Conservation (phyloP, 208 protist genomes). For the Spongospora subterranea region DNA sequence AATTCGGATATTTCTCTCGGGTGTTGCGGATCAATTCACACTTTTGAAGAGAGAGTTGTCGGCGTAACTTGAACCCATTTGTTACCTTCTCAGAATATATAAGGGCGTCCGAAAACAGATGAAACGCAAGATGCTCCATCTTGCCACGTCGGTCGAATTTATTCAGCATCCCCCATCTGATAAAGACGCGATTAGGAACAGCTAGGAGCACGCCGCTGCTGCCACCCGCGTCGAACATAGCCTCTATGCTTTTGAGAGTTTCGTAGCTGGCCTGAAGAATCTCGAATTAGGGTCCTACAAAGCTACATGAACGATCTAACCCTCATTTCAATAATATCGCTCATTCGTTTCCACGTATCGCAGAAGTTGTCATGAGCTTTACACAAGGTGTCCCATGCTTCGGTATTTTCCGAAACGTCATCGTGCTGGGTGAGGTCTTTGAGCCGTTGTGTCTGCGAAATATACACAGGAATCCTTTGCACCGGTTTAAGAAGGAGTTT, state of each 20-base stretch:
- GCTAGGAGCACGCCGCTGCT: slow-evolving; percentile 27
- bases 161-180: slow-evolving; percentile 7
- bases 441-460: neutral
- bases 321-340: slow-evolving; percentile 29
- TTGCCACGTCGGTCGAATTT: slow-evolving; percentile 10
- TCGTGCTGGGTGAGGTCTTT: neutral
- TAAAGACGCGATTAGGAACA: neutral
- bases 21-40: slow-evolving; percentile 10
- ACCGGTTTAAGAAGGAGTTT: neutral
- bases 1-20: neutral
- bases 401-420: neutral
- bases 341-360: slow-evolving; percentile 33
- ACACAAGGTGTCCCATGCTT: neutral
- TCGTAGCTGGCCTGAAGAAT: neutral
- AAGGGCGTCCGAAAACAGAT: slow-evolving; percentile 29
- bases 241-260: neutral
- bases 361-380: neutral
- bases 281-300: neutral
- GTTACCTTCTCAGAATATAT: slow-evolving; percentile 3
- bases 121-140: slow-evolving; percentile 3
- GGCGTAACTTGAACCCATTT: neutral
- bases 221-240: slow-evolving; percentile 1
- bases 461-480: neutral
- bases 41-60: neutral
- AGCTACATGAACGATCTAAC: neutral